phyloP scores from a whole-genome alignment of 1,284 basidiomycete genomes.

The Rhodotorula sp. region DNA sequence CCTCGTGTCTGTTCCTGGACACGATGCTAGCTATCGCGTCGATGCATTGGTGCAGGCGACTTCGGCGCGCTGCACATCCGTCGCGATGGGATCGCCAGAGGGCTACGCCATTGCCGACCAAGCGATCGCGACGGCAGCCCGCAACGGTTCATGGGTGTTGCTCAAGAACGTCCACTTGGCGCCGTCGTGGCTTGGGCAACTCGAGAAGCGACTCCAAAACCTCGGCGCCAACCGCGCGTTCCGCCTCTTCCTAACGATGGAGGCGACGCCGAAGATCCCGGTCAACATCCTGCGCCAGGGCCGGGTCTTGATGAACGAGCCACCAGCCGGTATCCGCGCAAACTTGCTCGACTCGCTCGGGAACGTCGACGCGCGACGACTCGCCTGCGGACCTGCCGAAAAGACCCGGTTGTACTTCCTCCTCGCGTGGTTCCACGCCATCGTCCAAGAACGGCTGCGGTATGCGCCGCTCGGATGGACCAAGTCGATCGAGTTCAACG shows the following conservation, averaged over 20 bases:
- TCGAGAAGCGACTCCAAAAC: slow-evolving; percentile 94
- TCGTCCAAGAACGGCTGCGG: slow-evolving; percentile 90
- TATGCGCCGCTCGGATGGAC: slow-evolving; percentile 95
- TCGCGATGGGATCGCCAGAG: slow-evolving; percentile 98
- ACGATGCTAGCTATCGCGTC: slow-evolving; percentile 92
- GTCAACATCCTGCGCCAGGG: slow-evolving; percentile 94
- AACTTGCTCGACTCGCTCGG: slow-evolving; percentile 88
- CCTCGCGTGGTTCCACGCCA: slow-evolving; percentile 96
- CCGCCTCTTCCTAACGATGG: slow-evolving; percentile 95
- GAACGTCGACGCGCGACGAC: slow-evolving; percentile 65
- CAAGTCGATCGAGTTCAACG: slow-evolving; percentile 95
- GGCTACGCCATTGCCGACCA: slow-evolving; percentile 92
- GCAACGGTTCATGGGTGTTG: slow-evolving; percentile 89
- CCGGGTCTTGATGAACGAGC: slow-evolving; percentile 94
- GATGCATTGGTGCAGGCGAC: slow-evolving; percentile 80
- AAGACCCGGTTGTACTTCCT: slow-evolving; percentile 80
- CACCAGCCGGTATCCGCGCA: slow-evolving; percentile 90
- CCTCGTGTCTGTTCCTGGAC: slow-evolving; percentile 88
- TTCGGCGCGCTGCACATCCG: slow-evolving; percentile 65
- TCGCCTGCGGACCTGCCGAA: slow-evolving; percentile 77
- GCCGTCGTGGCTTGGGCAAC: slow-evolving; percentile 85
- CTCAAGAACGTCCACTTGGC: slow-evolving; percentile 95
- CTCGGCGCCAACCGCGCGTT: slow-evolving; percentile 82
- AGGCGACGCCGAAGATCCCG: slow-evolving; percentile 85
- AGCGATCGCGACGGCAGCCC: slow-evolving; percentile 82